phyloP scores from a whole-genome alignment of 2,329 filamentous ascomycete genomes.

The Orbilia quercus region DNA sequence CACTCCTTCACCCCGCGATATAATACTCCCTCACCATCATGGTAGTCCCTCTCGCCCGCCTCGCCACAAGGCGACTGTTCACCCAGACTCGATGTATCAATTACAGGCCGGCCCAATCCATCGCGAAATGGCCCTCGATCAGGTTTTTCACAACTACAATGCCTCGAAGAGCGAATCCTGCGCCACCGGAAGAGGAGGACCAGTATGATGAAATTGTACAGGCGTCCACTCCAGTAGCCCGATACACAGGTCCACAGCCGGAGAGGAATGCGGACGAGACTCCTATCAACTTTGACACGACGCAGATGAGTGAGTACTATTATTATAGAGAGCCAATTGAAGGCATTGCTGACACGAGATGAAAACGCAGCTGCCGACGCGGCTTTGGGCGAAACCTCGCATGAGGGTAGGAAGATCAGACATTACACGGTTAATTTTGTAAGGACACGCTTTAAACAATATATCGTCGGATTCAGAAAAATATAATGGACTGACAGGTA shows the following conservation, averaged over 20 bases:
- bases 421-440: constrained; percentile 99
- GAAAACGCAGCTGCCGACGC: constrained; percentile 61
- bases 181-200: constrained; percentile 13
- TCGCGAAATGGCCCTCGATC: constrained; percentile 32
- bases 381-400: constrained; percentile 63
- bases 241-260: constrained; percentile 31
- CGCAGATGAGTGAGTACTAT: constrained; percentile 64
- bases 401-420: constrained; percentile 82
- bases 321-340: constrained; percentile 64
- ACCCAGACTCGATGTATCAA: constrained; percentile 46
- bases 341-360: constrained; percentile 62
- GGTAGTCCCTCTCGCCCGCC: constrained; percentile 49
- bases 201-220: constrained; percentile 15
- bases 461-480: background rate
- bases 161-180: constrained; percentile 38
- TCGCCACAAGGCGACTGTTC: constrained; percentile 47
- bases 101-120: constrained; percentile 19
- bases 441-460: constrained; percentile 22
- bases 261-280: constrained; percentile 24
- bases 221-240: constrained; percentile 46
- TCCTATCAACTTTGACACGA: constrained; percentile 61
- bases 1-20: constrained; percentile 51
- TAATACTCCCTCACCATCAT: constrained; percentile 30
- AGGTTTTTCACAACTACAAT: constrained; percentile 52
- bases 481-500: background rate